Base-by-base conservation (phyloP, 352 stramenopile species). In the Pythium brassicae region DNA sequence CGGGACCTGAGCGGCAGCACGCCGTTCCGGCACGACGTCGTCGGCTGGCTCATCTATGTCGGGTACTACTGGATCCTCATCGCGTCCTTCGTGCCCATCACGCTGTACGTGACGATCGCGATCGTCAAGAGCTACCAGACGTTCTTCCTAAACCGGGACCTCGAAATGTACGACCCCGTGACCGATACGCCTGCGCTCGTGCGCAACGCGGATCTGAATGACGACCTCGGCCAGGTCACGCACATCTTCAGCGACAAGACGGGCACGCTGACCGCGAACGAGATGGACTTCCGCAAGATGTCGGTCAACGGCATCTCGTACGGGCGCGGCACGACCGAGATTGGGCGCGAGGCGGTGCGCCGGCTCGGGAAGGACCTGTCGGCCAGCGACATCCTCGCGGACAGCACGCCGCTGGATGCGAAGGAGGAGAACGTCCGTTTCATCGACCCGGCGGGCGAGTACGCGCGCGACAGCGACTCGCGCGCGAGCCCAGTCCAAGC, bases 231-330 rank as follows among this genome's bases (percentile, higher is more conserved):
- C 8, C 86, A 95, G 49, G 76, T 95, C n/a, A 92, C 83, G 10
- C 83, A 92, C 68, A 90, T 94, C 50, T 95, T 95, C 62, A 90
- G 80, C 45, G 84, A 94, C 64, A 95, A 95, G 50, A 94, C 84
- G 0, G 83, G 84, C 25, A 94, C 86, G 10, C 59, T 94, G 15
- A 95, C 86, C 20, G 82, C 82, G 4, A 95, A 94, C 65, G 82
- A 91, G 57, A 94, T 95, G 86, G 82, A 93, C 50, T 94, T 93
- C 50, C 80, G 86, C 48, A 94, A 94, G 58, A 90, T 95, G 78
- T 88, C 77, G 45, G 75, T 95, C 44, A 75, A 92, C 49, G 86
- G 84, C 20, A 66, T 89, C 4, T 89, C 80, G 1, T 95, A 94
- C 49, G 86, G 84, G 10, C 78, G 79, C 12, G 86, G 83, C 14